Base-by-base conservation (phyloP, 345 rosid genomes). In the Zanthoxylum bungeanum region DNA sequence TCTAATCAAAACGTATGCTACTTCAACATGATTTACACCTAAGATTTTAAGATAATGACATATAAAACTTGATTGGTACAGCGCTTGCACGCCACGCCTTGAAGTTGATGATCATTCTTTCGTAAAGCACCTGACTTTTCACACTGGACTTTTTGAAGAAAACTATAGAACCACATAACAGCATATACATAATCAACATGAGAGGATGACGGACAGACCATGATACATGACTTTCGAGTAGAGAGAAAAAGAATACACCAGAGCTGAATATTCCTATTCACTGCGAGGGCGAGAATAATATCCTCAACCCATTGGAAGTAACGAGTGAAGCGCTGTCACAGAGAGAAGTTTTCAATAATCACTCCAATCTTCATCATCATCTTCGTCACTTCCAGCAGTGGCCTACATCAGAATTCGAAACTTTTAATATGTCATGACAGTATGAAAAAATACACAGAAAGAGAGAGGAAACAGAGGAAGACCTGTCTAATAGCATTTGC, bases 401-500 rank as follows among this genome's bases (percentile, higher is more conserved):
- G 97, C 99, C 99, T 96, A 78, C 69, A 73, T 67, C 44, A 81
- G 37, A 39, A 69, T 60, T 33, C 28, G 62, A 40, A 50, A 37
- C 22, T 34, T 72, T 70, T n/a, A 44, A 22, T 17, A 51, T 30
- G 19, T 56, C 44, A 16, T 24, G 17, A 22, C 16, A 9, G n/a
- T 1, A 3, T 4, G 52, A 5, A 1, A 6, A 24, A 2, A 10
- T 9, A 9, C 7, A 55, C 12, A 69, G 1, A 60, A 21, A 66
- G 3, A 59, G 37, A 64, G 42, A 64, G 16, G 76, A 60, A 75
- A 72, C 39, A 80, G 72, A 60, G 50, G 74, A 71, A 39, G 71
- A 96, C 99, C 99, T 87, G 96, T 71, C 98, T 96, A 72, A 96
- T 96, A 52, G 98, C 89, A 81, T 85, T 96, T 77, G 99, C 99